phyloP scores from a whole-genome alignment of 1,139 yeast genomes.

The Nakaseomyces kungkrabaensis region DNA sequence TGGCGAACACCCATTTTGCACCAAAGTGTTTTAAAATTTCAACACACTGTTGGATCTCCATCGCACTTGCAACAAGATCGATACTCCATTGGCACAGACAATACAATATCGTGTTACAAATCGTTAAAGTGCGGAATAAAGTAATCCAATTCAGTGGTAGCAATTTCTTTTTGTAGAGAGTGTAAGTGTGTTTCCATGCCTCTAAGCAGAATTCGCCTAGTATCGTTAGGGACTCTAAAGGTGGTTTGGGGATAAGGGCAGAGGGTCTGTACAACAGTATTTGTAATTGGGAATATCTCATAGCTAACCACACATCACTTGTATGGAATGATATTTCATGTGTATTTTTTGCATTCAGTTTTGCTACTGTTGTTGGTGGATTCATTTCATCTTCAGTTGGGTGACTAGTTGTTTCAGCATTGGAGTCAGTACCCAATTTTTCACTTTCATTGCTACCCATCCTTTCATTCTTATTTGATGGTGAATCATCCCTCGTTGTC shows the following conservation, averaged over 20 bases:
- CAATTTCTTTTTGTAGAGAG: constrained; percentile 34
- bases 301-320: constrained; percentile 38
- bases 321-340: constrained; percentile 32
- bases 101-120: constrained; percentile 37
- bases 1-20: constrained; percentile 39
- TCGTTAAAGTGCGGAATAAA: constrained; percentile 36
- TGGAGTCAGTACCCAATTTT: not conserved
- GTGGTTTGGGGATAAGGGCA: constrained; percentile 36
- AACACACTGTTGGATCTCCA: constrained; percentile 37
- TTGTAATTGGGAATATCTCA: constrained; percentile 38
- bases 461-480: no score
- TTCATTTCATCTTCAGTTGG: not conserved
- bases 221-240: constrained; percentile 30
- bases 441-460: no score
- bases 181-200: constrained; percentile 35
- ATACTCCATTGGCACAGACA: constrained; percentile 39
- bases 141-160: constrained; percentile 44
- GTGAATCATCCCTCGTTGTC: no score
- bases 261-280: constrained; percentile 40
- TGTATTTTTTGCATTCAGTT: constrained; percentile 4
- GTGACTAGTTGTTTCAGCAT: not conserved
- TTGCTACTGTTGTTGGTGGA: not conserved
- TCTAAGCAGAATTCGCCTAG: constrained; percentile 36
- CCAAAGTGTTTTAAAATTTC: constrained; percentile 40
- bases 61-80: constrained; percentile 36